Percentiles rank a stretch among this genome's conserved stretches.
Evolutionary conservation across 192 early-diverging fungal genomes (phyloP).

Genomic region (Podila horticola): DNA sequence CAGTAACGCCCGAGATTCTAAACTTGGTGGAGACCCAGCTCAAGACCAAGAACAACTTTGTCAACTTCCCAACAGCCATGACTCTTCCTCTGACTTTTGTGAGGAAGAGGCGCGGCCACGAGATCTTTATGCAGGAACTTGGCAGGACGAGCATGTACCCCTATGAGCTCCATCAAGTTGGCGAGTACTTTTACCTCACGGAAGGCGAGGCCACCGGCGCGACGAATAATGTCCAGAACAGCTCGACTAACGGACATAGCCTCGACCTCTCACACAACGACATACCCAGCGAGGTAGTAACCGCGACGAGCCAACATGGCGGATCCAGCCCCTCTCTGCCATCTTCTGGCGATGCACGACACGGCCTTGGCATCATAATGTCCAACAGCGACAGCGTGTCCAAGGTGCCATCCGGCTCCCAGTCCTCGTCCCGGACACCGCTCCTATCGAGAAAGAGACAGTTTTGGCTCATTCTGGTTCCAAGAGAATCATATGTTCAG

Average conservation of each 20-base stretch:
- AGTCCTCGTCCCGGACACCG: background rate
- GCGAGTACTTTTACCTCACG: constrained; percentile 63
- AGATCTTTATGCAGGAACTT: constrained; percentile 63
- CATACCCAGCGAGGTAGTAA: background rate
- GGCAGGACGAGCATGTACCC: constrained; percentile 56
- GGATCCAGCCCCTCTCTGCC: constrained; percentile 5
- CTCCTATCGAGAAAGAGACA: constrained; percentile 42
- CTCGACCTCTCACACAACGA: background rate
- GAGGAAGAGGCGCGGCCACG: constrained; percentile 53
- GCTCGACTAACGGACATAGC: constrained; percentile 7
- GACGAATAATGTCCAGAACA: constrained; percentile 1
- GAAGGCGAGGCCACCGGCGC: constrained; percentile 28
- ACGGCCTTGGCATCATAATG: constrained; percentile 64
- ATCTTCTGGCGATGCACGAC: constrained; percentile 56
- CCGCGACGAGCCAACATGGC: background rate
- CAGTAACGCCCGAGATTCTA: constrained; percentile 59
- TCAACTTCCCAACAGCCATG: constrained; percentile 65
- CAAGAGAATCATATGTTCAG: constrained; percentile 62
- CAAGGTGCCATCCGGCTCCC: background rate
- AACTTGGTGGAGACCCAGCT: constrained; percentile 63
- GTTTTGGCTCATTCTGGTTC: constrained; percentile 75
- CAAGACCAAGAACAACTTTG: constrained; percentile 63
- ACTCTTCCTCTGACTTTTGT: constrained; percentile 63
- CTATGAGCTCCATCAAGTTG: constrained; percentile 60
- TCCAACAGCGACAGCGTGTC: constrained; percentile 14